A percentile compares a stretch with the other conserved stretches of the same genome.
These are phyloP conservation scores for Uncinocarpus reesii DNA, from an alignment of 2,329 filamentous ascomycete species.

Conservation along the genomic window DNA sequence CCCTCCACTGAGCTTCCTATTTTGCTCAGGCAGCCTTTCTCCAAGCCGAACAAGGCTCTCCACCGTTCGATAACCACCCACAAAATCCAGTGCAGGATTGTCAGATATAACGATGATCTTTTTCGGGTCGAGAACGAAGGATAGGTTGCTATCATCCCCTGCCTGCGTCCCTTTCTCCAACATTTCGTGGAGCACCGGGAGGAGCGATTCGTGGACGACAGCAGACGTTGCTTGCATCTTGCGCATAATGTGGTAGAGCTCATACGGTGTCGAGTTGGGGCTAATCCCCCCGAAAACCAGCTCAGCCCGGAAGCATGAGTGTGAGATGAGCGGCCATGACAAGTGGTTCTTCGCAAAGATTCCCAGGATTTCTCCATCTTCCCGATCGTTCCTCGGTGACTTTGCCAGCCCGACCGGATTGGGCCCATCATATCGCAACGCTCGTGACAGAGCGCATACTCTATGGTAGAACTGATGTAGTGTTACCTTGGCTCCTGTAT, in stretches of 20 bases:
- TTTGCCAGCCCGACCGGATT: constrained; percentile 11
- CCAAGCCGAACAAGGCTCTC: constrained; percentile 12
- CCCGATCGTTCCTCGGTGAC: constrained; percentile 11
- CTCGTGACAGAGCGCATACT: constrained; percentile 11
- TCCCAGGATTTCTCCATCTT: constrained; percentile 14
- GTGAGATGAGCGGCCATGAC: constrained; percentile 13
- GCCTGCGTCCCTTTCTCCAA: constrained; percentile 2
- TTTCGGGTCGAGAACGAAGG: constrained; percentile 9
- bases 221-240: constrained; percentile 15
- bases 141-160: constrained; percentile 2
- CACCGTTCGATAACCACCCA: constrained; percentile 12
- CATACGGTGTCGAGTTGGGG: constrained; percentile 13
- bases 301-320: constrained; percentile 14
- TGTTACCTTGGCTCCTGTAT: constrained; percentile 1
- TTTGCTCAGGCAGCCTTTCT: constrained; percentile 5
- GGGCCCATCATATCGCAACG: constrained; percentile 12
- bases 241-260: constrained; percentile 16
- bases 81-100: constrained; percentile 11
- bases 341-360: constrained; percentile 14
- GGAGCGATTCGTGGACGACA: constrained; percentile 15
- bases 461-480: constrained; percentile 14
- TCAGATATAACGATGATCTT: constrained; percentile 15
- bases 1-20: constrained; percentile 8
- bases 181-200: constrained; percentile 11
- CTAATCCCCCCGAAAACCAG: constrained; percentile 15